A percentile compares a stretch with the other conserved stretches of the same genome.
Conservation (phyloP, 83 land plant genomes). For the Thuja plicata region DNA sequence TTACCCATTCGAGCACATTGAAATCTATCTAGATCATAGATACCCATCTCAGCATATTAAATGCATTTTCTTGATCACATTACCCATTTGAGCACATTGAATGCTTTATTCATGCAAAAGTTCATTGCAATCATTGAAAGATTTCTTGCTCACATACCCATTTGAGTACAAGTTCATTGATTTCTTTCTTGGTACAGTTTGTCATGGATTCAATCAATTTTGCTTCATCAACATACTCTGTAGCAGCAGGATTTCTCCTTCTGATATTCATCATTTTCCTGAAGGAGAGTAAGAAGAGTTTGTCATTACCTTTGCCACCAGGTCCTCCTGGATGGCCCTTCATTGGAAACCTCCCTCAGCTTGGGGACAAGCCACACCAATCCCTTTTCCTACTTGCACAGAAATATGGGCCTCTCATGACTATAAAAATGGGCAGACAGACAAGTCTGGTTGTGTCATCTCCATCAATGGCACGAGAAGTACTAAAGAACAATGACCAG, state of each 20-base stretch:
- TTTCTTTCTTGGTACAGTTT: not conserved
- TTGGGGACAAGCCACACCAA: constrained; percentile 28
- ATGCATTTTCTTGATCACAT: no score
- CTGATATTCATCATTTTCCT: not conserved
- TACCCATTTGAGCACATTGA: no score
- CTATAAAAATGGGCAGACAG: constrained; percentile 25
- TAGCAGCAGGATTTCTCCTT: not conserved
- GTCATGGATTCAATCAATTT: not conserved
- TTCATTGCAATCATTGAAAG: no score
- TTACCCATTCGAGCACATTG: no score
- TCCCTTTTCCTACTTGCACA: constrained; percentile 19
- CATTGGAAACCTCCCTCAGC: constrained; percentile 33
- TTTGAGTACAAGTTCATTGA: not conserved
- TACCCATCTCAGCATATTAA: no score
- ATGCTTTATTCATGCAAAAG: no score
- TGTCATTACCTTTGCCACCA: constrained; percentile 18
- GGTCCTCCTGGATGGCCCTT: constrained; percentile 42
- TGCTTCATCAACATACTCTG: not conserved
- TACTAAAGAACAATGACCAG: constrained; percentile 36
- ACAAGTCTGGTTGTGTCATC: constrained; percentile 26
- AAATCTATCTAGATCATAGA: no score
- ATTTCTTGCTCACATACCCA: not conserved
- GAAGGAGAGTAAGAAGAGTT: not conserved
- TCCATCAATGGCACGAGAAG: constrained; percentile 20
- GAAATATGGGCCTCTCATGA: constrained; percentile 42